Conservation (phyloP, 805 yeast species). For the Saccharomycopsis capsularis region DNA sequence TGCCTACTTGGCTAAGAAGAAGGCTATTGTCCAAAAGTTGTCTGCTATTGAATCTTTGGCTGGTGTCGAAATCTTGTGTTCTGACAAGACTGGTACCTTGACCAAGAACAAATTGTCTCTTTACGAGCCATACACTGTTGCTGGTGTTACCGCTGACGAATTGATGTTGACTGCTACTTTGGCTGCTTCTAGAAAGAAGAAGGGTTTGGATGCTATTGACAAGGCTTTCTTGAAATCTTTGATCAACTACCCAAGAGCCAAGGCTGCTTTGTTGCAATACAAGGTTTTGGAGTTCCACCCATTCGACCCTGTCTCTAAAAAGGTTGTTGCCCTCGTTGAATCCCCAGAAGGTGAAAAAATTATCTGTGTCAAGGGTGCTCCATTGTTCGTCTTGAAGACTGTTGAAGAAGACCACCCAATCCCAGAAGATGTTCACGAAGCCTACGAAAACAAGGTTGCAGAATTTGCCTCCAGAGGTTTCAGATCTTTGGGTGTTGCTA, state of each 20-base stretch:
- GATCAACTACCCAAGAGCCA: slow-evolving; percentile 84
- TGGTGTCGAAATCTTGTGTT: slow-evolving; percentile 96
- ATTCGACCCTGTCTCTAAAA: slow-evolving; percentile 96
- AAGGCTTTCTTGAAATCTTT: slow-evolving; percentile 93
- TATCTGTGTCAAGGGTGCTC: slow-evolving; percentile 96
- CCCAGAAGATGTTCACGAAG: slow-evolving; percentile 88
- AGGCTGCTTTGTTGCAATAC: slow-evolving; percentile 87
- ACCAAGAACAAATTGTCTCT: slow-evolving; percentile 95
- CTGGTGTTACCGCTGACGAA: slow-evolving; percentile 93
- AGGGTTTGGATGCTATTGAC: slow-evolving; percentile 97
- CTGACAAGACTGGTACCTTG: slow-evolving; percentile 97
- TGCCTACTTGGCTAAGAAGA: slow-evolving; percentile 94
- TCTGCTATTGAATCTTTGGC: slow-evolving; percentile 96
- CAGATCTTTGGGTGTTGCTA: slow-evolving; percentile 97
- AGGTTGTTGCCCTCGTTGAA: slow-evolving; percentile 91
- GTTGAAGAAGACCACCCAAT: slow-evolving; percentile 96
- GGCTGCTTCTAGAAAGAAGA: slow-evolving; percentile 97
- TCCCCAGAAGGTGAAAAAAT: slow-evolving; percentile 95
- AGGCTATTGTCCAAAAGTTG: slow-evolving; percentile 93
- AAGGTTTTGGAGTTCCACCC: slow-evolving; percentile 94
- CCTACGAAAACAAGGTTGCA: slow-evolving; percentile 94
- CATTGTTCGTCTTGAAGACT: slow-evolving; percentile 91
- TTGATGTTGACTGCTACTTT: slow-evolving; percentile 95
- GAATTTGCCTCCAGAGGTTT: slow-evolving; percentile 98
- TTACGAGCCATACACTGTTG: slow-evolving; percentile 96